Conservation (phyloP, 2,329 filamentous ascomycete species). For the Raffaelea ambrosiae region DNA sequence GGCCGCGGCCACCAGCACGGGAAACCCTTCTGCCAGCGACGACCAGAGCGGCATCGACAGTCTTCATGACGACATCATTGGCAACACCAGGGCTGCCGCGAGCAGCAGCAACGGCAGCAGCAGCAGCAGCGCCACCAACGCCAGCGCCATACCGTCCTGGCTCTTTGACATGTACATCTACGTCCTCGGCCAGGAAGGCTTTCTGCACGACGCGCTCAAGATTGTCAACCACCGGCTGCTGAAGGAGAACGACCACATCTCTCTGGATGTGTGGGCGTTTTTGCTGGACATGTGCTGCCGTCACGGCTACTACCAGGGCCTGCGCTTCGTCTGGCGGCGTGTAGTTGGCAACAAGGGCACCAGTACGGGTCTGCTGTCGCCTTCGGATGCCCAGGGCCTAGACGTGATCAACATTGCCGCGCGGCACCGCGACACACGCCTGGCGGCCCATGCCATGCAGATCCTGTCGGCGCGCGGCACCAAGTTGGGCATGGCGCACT, state of each 20-base stretch:
- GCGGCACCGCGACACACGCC: slow-evolving; percentile 53
- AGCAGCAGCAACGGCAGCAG: slow-evolving; percentile 16
- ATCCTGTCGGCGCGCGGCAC: slow-evolving; percentile 51
- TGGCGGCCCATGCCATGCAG: slow-evolving; percentile 65
- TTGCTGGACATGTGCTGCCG: slow-evolving; percentile 68
- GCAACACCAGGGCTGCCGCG: too few species aligned
- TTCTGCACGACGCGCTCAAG: slow-evolving; percentile 68
- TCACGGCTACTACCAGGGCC: slow-evolving; percentile 54
- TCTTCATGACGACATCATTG: too few species aligned
- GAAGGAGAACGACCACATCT: slow-evolving; percentile 26
- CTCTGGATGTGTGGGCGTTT: slow-evolving; percentile 55
- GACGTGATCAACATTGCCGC: slow-evolving; percentile 67
- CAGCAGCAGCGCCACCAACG: slow-evolving; percentile 19
- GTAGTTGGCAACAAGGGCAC: slow-evolving; percentile 23
- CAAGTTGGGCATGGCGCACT: slow-evolving; percentile 58
- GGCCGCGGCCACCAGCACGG: slow-evolving; percentile 31
- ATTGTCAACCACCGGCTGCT: slow-evolving; percentile 52
- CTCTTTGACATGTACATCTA: slow-evolving; percentile 71
- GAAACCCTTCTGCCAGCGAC: too few species aligned
- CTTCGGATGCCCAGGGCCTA: slow-evolving; percentile 22
- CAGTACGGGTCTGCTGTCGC: slow-evolving; percentile 49
- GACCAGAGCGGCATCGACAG: background rate
- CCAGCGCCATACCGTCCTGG: slow-evolving; percentile 52
- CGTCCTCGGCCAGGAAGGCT: slow-evolving; percentile 60
- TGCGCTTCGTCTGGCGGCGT: slow-evolving; percentile 60